phyloP scores from a whole-genome alignment of 306 rosid genomes.

The Cajanus cajan region DNA sequence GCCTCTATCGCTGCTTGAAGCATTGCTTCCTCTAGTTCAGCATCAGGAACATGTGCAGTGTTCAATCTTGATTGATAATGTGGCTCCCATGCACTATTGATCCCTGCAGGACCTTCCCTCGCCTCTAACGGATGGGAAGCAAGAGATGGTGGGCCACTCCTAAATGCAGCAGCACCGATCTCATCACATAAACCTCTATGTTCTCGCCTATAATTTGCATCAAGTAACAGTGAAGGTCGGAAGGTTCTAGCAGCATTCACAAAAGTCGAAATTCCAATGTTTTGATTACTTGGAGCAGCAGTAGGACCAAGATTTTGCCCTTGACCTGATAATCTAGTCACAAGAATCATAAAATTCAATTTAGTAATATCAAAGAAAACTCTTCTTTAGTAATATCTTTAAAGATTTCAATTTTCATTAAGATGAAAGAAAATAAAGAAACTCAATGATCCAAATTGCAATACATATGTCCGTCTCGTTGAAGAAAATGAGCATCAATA shows the following conservation, averaged over 20 bases:
- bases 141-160: constrained; percentile 35
- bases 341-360: background rate
- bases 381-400: background rate
- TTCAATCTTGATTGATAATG: constrained; percentile 12
- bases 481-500: constrained; percentile 67
- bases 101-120: background rate
- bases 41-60: constrained; percentile 27
- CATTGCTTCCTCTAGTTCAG: constrained; percentile 64
- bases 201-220: constrained; percentile 74
- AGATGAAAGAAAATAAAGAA: constrained; percentile 2
- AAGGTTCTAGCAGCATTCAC: constrained; percentile 71
- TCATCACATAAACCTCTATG: constrained; percentile 53
- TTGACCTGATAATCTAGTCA: constrained; percentile 35
- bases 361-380: background rate
- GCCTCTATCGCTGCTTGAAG: constrained; percentile 75
- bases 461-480: constrained; percentile 47
- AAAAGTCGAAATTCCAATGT: constrained; percentile 51
- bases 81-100: too few species aligned
- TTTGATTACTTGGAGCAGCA: constrained; percentile 33
- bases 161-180: constrained; percentile 34
- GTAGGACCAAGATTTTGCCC: constrained; percentile 37
- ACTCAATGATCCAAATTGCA: background rate
- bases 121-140: constrained; percentile 33
- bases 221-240: constrained; percentile 71
- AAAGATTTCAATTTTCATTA: background rate